These are phyloP conservation scores for Aureobasidium melanogenum DNA, from an alignment of 2,329 filamentous ascomycete genomes.

Conservation along the genomic window DNA sequence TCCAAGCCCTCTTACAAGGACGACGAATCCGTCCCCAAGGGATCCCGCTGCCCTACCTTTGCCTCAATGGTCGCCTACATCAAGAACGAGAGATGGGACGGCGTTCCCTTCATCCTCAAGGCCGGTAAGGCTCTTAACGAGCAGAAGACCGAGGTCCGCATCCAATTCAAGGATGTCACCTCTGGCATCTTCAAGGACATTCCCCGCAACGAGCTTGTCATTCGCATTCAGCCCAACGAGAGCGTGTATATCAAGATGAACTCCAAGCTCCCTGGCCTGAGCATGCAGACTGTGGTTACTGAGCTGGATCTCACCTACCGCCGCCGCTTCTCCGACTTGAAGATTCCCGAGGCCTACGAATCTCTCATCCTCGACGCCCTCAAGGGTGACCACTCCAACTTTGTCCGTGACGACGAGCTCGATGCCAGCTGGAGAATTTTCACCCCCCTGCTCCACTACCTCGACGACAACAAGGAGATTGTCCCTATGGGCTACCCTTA, in stretches of 20 bases:
- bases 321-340: constrained; percentile 95
- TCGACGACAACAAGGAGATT: constrained; percentile 99
- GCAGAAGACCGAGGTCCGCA: constrained; percentile 98
- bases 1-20: constrained; percentile 98
- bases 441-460: constrained; percentile 91
- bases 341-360: constrained; percentile 99
- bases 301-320: constrained; percentile 98
- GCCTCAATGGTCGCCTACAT: constrained; percentile 96
- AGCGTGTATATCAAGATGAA: constrained; percentile 99
- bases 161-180: constrained; percentile 99
- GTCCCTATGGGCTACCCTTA: constrained; percentile 99
- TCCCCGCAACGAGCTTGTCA: constrained; percentile 96
- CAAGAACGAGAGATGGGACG: constrained; percentile 99
- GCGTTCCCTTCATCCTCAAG: constrained; percentile 98
- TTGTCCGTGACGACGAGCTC: constrained; percentile 91
- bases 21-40: constrained; percentile 95
- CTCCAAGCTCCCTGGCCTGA: constrained; percentile 94
- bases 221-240: constrained; percentile 98
- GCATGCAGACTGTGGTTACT: constrained; percentile 98
- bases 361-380: constrained; percentile 93
- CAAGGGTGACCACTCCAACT: constrained; percentile 99
- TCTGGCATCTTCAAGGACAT: constrained; percentile 99
- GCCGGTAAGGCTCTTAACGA: constrained; percentile 97
- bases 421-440: constrained; percentile 99
- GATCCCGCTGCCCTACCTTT: constrained; percentile 95